These are phyloP conservation scores for Lecanoromycetidae sp. DNA, from an alignment of 2,329 filamentous ascomycete genomes.

Conservation along the genomic window DNA sequence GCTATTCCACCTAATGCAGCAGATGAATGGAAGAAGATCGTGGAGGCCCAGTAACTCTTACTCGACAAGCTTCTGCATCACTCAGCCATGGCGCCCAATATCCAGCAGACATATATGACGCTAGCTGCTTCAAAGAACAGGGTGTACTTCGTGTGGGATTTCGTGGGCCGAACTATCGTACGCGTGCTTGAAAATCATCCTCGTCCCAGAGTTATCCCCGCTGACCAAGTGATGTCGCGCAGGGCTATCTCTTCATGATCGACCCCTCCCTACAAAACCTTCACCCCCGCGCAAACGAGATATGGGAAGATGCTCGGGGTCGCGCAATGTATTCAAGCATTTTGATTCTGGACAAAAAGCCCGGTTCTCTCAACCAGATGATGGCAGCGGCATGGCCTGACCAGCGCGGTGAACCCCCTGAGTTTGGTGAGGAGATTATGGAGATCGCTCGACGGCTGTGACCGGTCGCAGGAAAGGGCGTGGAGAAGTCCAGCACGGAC, in stretches of 20 bases:
- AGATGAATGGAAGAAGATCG: constrained; percentile 18
- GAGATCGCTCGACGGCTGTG: too few species aligned
- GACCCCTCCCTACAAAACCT: constrained; percentile 3
- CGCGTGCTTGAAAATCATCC: neutral
- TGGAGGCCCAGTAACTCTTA: constrained; percentile 18
- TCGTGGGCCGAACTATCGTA: constrained; percentile 21
- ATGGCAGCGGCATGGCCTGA: constrained; percentile 10
- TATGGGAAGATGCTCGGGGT: constrained; percentile 10
- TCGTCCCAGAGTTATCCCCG: too few species aligned
- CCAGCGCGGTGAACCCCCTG: constrained; percentile 11
- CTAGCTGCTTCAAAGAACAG: constrained; percentile 26
- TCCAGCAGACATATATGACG: constrained; percentile 26
- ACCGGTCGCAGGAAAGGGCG: too few species aligned
- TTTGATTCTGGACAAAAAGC: constrained; percentile 6
- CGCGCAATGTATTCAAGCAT: constrained; percentile 2
- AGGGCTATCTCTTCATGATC: constrained; percentile 5
- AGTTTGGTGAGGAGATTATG: constrained; percentile 16
- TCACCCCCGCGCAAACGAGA: constrained; percentile 2
- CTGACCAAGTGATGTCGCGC: too few species aligned
- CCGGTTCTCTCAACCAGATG: constrained; percentile 13
- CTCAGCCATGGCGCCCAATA: constrained; percentile 25
- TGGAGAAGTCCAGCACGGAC: too few species aligned
- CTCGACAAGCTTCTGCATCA: constrained; percentile 24
- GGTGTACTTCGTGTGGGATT: constrained; percentile 30
- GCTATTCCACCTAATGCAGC: constrained; percentile 13